Base-by-base conservation (phyloP, 1,139 yeast genomes). In the Kazachstania sp. region DNA sequence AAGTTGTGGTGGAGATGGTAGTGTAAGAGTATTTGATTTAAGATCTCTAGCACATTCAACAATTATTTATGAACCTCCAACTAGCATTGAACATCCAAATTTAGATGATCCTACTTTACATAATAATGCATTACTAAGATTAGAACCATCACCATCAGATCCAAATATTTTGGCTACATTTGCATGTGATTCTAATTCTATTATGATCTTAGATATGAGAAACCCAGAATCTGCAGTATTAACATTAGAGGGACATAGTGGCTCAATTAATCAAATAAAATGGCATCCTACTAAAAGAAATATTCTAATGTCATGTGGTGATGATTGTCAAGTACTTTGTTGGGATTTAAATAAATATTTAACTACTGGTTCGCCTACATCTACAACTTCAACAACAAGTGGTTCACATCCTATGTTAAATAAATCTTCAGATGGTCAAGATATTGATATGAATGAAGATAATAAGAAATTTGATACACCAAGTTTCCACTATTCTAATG, bases 1-100 rank as follows among this genome's bases (percentile, higher is more conserved):
- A 40, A 84, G 95, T 47, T 95, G 92, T 45, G 96, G 97, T 2
- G 90, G 90, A 48, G 98, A 92, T 67, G 98, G 98, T 1, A 83
- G 95, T 18, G 87, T 90, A 66, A 73, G 98, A 46, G 84, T 92
- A 23, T 92, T 92, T 67, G 98, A 92, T 62, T 72, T 92, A 52
- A 71, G 98, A 51, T 77, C 94, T 16, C 71, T 92, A 46, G 97
- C 94, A 54, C 97, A 90, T 65, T 86, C 95, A 12, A 92, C 98
- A 2, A 92, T 92, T 54, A 84, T 92, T 28, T 92, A 87, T 64
- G 98, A 92, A 60, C 82, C 83, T 1, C 63, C 68, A 4, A 30
- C 49, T 7, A 37, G 39, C 12, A 18, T 28, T n/a, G 16, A 35
- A 12, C 29, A 23, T 28, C 34, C 28, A 13, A 42, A 37, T 19